Evolutionary conservation across 768 basidiomycete genomes (phyloP), one percentile per base, ranked within the genome.

Genomic region (Suillus luteus): DNA sequence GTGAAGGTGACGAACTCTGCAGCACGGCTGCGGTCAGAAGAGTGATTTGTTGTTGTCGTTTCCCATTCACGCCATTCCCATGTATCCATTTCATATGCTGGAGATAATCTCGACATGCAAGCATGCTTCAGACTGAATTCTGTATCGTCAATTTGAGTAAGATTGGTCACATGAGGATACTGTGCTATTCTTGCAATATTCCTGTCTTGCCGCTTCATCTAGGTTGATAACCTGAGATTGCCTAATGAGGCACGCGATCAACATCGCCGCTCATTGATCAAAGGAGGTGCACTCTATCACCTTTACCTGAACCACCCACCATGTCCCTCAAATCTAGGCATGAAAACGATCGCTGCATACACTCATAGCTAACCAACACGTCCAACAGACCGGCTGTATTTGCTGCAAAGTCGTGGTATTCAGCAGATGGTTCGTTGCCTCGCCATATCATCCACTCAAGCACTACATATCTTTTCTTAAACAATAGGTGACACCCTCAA

Each of bases 1-100:
- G 83, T 99, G 79, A 98, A 96, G 82, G 91, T 99, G 74, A 96
- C 93, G 61, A 99, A 99, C 84, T 76, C 94, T 61, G 87, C 89
- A 66, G 96, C 91, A 71, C 92, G 93, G 76, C 85, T 98, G 80
- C 90, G 95, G 82, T 91, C 94, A 76, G 96, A 98, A 83, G 96
- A 99, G 81, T 88, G 83, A 80, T 78, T 74, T 79, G 72, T 77
- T 71, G 71, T 68, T 72, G 19, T 64, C 71, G 75, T 75, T 79
- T 75, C 69, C 75, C 72, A 72, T 78, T 67, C 70, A 70, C 70
- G 66, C 73, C 73, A 68, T 71, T 72, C 70, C 73, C 79, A 84
- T 86, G 83, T 86, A 86, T 77, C 80, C 79, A 73, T 72, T 75
- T 65, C 77, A 75, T 83, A 84, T 82, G 80, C 78, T 76, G 73